Evolutionary conservation across 2,329 filamentous ascomycete species (phyloP).

Genomic region (Aaosphaeria pasadenensis): DNA sequence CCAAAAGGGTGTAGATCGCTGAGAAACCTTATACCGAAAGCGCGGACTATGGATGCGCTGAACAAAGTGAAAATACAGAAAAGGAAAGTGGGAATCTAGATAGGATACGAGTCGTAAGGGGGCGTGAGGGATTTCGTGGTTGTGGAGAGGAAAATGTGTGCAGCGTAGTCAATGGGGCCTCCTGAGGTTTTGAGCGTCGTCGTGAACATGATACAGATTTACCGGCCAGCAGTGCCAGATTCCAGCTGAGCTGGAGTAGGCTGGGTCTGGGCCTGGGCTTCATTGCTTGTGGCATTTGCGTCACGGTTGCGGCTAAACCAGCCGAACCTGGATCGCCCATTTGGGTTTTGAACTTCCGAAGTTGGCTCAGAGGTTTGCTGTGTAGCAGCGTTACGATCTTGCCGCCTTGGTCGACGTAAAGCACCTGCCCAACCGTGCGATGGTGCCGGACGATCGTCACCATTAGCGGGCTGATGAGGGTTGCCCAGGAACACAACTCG

Average conservation of each 20-base stretch:
- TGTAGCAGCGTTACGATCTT: conserved; percentile 11
- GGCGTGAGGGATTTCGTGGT: not conserved
- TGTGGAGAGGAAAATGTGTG: too few relatives aligned
- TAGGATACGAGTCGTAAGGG: not conserved
- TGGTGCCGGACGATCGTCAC: conserved; percentile 7
- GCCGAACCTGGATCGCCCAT: conserved; percentile 25
- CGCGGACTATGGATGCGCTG: not conserved
- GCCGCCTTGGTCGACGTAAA: conserved; percentile 23
- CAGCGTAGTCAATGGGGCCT: not conserved
- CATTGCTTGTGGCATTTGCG: conserved; percentile 11
- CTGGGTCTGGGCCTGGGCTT: conserved; percentile 12
- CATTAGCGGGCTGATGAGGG: conserved; percentile 4
- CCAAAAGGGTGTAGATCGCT: not conserved
- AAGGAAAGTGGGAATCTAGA: not conserved
- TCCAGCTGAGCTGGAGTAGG: conserved; percentile 37
- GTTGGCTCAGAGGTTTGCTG: conserved; percentile 9
- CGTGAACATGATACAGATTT: not conserved
- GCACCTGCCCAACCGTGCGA: conserved; percentile 17
- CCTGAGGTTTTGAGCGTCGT: not conserved
- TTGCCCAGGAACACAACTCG: conserved; percentile 25
- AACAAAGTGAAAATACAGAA: not conserved
- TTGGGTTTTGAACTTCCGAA: conserved; percentile 7
- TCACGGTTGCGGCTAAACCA: conserved; percentile 28
- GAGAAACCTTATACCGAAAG: not conserved
- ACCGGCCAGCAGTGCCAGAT: conserved; percentile 18